These are phyloP conservation scores for Geopyxis carbonaria DNA, from an alignment of 495 filamentous ascomycete species.

Conservation along the genomic window DNA sequence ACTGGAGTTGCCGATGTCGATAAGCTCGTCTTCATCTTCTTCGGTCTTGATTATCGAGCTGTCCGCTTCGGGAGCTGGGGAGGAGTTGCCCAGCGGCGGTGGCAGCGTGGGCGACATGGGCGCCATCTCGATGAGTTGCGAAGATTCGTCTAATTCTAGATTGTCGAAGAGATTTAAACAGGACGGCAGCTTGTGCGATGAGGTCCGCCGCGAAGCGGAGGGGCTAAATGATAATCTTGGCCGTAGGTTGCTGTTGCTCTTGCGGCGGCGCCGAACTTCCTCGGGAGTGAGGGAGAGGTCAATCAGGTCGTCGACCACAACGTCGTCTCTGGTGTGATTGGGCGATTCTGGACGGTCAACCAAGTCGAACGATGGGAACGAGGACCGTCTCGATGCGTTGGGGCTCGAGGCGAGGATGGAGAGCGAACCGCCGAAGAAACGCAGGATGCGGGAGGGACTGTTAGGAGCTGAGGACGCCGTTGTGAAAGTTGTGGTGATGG, in stretches of 20 bases:
- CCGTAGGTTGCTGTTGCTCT: no score
- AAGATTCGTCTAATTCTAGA: slow-evolving; percentile 3
- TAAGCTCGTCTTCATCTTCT: not conserved
- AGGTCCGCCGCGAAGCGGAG: no score
- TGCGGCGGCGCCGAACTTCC: slow-evolving; percentile 29
- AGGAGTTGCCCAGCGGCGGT: no score
- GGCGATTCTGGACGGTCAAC: no score
- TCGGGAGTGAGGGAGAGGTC: slow-evolving; percentile 38
- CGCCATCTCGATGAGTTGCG: slow-evolving; percentile 1
- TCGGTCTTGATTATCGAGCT: slow-evolving; percentile 2
- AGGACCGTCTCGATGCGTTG: not conserved
- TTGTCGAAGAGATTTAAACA: not conserved
- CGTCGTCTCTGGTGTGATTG: no score
- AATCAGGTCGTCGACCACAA: slow-evolving; percentile 29
- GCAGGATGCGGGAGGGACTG: not conserved
- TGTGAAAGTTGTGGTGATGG: not conserved
- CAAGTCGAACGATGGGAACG: not conserved
- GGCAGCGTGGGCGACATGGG: slow-evolving; percentile 4
- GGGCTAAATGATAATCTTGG: no score
- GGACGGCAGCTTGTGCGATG: not conserved
- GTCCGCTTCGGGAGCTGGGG: no score
- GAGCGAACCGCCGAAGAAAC: not conserved
- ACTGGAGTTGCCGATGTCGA: slow-evolving; percentile 3
- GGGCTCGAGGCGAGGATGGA: not conserved
- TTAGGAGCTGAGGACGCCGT: not conserved